phyloP scores from a whole-genome alignment of 2,329 filamentous ascomycete genomes.

The Aureobasidium sp. region DNA sequence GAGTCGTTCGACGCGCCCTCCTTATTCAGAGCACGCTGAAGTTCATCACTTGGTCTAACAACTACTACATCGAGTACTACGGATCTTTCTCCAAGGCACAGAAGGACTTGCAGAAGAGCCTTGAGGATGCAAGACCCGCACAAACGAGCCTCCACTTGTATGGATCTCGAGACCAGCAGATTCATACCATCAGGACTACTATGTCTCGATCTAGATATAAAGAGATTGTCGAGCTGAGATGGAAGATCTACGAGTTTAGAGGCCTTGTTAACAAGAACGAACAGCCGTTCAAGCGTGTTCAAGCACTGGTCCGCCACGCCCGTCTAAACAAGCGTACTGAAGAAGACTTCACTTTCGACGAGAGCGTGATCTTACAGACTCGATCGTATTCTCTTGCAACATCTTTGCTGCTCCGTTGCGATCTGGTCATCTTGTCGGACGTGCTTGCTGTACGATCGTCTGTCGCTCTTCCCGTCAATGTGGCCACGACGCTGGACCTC shows the following conservation, averaged over 20 bases:
- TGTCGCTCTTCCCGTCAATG: not conserved
- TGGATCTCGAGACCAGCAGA: not conserved
- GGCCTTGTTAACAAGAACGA: slow-evolving; percentile 34
- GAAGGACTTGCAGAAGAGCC: not conserved
- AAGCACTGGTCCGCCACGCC: slow-evolving; percentile 36
- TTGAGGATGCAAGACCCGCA: not conserved
- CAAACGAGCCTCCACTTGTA: not conserved
- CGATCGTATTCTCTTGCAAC: slow-evolving; percentile 32
- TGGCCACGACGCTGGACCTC: slow-evolving; percentile 25
- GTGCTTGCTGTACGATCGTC: slow-evolving; percentile 23
- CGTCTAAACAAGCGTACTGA: slow-evolving; percentile 23
- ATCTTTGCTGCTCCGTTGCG: slow-evolving; percentile 40
- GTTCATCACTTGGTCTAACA: slow-evolving; percentile 49
- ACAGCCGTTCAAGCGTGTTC: slow-evolving; percentile 42
- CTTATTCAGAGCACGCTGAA: slow-evolving; percentile 58
- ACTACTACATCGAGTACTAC: slow-evolving; percentile 13
- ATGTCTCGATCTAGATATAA: not conserved
- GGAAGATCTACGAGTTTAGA: slow-evolving; percentile 20
- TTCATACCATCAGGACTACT: not conserved
- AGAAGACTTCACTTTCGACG: slow-evolving; percentile 24
- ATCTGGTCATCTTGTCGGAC: slow-evolving; percentile 41
- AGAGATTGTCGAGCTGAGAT: not conserved
- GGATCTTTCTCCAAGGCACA: not conserved
- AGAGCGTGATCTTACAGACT: slow-evolving; percentile 21
- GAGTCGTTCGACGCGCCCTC: slow-evolving; percentile 50